A percentile compares a stretch with the other conserved stretches of the same genome.
These are phyloP conservation scores for Lepidium aucheri DNA, from an alignment of 345 rosid genomes.

Conservation along the genomic window DNA sequence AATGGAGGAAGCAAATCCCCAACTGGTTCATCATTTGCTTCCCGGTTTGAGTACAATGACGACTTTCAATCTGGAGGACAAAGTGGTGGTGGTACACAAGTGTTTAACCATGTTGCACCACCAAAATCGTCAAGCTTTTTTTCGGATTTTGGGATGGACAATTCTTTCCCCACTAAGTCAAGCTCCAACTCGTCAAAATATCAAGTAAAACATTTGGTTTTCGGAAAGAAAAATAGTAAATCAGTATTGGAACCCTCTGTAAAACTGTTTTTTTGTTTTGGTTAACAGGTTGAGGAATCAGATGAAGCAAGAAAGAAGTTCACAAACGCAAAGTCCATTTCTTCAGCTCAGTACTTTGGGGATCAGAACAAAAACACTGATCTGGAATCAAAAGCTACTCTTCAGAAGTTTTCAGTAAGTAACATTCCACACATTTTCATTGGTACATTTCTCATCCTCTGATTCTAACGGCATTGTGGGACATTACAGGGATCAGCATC, in stretches of 20 bases:
- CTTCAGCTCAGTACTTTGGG: constrained; percentile 93
- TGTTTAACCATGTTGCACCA: constrained; percentile 81
- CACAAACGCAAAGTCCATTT: constrained; percentile 93
- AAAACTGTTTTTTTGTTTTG: not conserved
- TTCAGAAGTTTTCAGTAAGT: constrained; percentile 93
- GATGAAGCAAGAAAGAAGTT: constrained; percentile 99
- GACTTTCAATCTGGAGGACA: constrained; percentile 49
- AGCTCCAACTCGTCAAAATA: constrained; percentile 55
- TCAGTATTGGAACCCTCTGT: not conserved
- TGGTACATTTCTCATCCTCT: not conserved
- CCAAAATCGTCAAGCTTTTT: constrained; percentile 89
- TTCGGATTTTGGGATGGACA: constrained; percentile 88
- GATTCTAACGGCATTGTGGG: not conserved
- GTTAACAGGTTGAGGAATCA: constrained; percentile 60
- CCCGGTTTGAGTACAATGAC: constrained; percentile 93
- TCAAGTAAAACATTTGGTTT: constrained; percentile 36
- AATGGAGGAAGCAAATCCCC: constrained; percentile 29
- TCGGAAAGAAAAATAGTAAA: not conserved
- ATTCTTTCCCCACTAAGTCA: constrained; percentile 59
- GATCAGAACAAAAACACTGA: constrained; percentile 55
- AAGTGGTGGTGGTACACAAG: constrained; percentile 47
- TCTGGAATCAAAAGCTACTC: constrained; percentile 63
- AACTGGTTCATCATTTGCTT: constrained; percentile 46
- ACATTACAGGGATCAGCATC: constrained; percentile 67
- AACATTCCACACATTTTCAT: not conserved